Percentiles rank a stretch among this genome's conserved stretches.
Evolutionary conservation across 371 early-diverging fungal species (phyloP).

Genomic region (Zychaea mexicana): DNA sequence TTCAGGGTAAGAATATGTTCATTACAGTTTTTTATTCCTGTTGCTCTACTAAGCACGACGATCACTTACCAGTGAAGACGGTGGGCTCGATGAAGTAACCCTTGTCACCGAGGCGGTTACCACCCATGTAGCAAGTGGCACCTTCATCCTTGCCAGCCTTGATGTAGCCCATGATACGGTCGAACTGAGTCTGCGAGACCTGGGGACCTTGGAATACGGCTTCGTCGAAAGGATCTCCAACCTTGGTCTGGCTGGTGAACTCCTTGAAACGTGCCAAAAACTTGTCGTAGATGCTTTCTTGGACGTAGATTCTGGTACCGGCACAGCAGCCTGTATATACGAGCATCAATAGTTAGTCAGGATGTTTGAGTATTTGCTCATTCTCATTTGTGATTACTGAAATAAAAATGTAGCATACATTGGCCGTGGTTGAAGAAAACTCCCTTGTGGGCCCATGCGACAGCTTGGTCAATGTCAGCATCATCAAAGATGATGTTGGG

Average conservation of each 20-base stretch:
- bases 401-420: conserved; percentile 22
- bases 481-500: conserved; percentile 51
- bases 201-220: conserved; percentile 73
- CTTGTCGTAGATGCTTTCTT: conserved; percentile 34
- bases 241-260: conserved; percentile 53
- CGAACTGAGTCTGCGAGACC: conserved; percentile 76
- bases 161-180: conserved; percentile 62
- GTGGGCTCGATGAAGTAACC: conserved; percentile 58
- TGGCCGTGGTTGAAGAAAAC: conserved; percentile 87
- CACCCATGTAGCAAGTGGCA: conserved; percentile 50
- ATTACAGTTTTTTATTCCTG: background rate
- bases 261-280: conserved; percentile 70
- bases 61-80: conserved; percentile 52
- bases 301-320: conserved; percentile 86
- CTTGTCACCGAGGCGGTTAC: conserved; percentile 46
- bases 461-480: conserved; percentile 81
- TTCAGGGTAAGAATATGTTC: background rate
- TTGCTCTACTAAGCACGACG: background rate
- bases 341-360: too few relatives aligned
- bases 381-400: too few relatives aligned
- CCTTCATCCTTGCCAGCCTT: conserved; percentile 52
- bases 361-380: too few relatives aligned
- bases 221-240: conserved; percentile 63
- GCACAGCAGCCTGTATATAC: conserved; percentile 60
- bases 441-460: conserved; percentile 70